Base-by-base conservation (phyloP, 305 asterid species). In the Ruellia speciosa region DNA sequence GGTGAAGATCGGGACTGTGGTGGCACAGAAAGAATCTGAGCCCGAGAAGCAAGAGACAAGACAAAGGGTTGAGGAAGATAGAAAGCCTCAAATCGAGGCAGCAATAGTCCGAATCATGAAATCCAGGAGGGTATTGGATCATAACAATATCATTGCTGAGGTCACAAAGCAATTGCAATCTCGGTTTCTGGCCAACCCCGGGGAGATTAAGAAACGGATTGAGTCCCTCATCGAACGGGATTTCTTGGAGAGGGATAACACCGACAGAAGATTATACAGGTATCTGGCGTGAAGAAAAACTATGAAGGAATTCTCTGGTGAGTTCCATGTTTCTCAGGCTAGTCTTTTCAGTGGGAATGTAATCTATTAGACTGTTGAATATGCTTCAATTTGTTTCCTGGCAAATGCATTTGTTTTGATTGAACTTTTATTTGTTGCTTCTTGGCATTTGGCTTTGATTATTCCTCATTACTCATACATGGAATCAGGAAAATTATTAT, bases 1-100 rank as follows among this genome's bases (percentile, higher is more conserved):
- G 77, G 81, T 80, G 41, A 80, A 77, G 56, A 75, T 80, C 0
- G 83, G 84, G 17, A 77, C 78, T 0, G 80, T 77, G 24, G 83
- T 65, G 17, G 83, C 83, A 4, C 83, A 80, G 19, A 80, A 74
- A 66, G 86, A 77, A 55, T 67, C 83, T 0, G 81, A 80, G 70
- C 81, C 83, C 2, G 87, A 77, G 49, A 80, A 75, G 68, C 87
- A 77, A 43, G 84, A 80, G 62, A 80, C 87, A 0, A 66, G 83
- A 11, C 84, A 77, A 71, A 75, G 79, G 49, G 87, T 77, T 53
- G 83, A 80, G 58, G 83, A 80, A 69, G 87, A 75, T 19, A 35
- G 83, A 18, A 80, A 80, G 40, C 81, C 83, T 3, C 83, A 80
- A 71, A 80, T 80, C 0, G 83, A 80, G 63, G 81, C 83, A 48